Evolutionary conservation across 345 rosid species (phyloP).

Genomic region (Citropsis articulata): DNA sequence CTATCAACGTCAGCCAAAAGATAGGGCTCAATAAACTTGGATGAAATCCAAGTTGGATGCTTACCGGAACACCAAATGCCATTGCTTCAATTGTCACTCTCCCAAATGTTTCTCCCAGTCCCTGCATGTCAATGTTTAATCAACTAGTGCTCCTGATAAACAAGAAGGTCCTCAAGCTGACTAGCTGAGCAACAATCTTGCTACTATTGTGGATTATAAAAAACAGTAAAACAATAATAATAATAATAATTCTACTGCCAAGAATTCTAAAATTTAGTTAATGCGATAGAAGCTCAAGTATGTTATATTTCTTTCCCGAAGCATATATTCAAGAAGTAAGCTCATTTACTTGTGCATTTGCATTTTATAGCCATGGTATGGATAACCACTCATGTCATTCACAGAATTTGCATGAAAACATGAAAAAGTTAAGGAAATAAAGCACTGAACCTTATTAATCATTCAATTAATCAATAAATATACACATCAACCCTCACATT

Average conservation of each 20-base stretch:
- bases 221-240: not conserved
- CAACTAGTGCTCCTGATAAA: constrained; percentile 2
- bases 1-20: not conserved
- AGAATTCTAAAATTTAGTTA: not conserved
- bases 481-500: not conserved
- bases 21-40: not conserved
- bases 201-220: not conserved
- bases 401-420: not conserved
- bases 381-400: not conserved
- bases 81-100: constrained; percentile 98
- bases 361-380: not conserved
- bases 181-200: not conserved
- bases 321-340: not conserved
- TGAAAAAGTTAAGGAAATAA: not conserved
- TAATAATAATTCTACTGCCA: not conserved
- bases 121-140: constrained; percentile 38
- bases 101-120: constrained; percentile 94
- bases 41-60: constrained; percentile 17
- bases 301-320: not conserved
- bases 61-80: constrained; percentile 90
- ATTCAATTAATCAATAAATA: not conserved
- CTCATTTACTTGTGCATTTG: not conserved
- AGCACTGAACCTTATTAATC: not conserved
- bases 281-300: not conserved
- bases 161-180: constrained; percentile 4